Base-by-base conservation (phyloP, 305 asterid genomes). In the Solanum hybrid region DNA sequence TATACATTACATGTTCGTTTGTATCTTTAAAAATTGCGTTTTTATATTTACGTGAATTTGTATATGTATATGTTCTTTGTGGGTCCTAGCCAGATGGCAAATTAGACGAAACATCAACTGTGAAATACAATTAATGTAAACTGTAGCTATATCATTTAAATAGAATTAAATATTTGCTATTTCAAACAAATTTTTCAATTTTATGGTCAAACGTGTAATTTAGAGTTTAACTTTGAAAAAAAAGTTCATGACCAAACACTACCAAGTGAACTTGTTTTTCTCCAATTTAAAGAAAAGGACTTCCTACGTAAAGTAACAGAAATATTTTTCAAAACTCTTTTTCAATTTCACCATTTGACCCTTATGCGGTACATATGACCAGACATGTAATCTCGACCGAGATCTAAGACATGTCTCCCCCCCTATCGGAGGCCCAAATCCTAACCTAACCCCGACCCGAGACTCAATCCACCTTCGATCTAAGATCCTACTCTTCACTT, bases 291-390 rank as follows among this genome's bases (percentile, higher is more conserved):
- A 5, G 13, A n/a, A 66, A 66, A 66, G 5, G 29, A 9, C 14
- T 66, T 66, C 1, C 14, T 66, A 66, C 0, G 2, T 64, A 22
- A 9, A 64, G 27, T 22, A 64, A 4, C 2, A 0, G 0, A n/a
- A 64, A 9, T 64, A 9, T 10, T 66, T 66, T 66, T 2, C 75
- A 10, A n/a, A 66, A 1, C 6, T n/a, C 6, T 10, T 66, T 66
- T n/a, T n/a, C 29, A 66, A 66, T 6, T 66, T n/a, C 6, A 66
- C 29, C 27, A 22, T 8, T 0, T 4, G 29, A 64, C 73, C 29
- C 13, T 10, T 1, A 64, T 7, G 29, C 3, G 27, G 7, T 3
- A 2, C 29, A 8, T 5, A 8, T 0, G 73, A 10, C 29, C 5
- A 2, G 7, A n/a, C 14, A 10, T 9, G 75, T 24, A 9, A 66